Base-by-base conservation (phyloP, 495 filamentous ascomycete genomes). In the Corynascus novoguineensis region DNA sequence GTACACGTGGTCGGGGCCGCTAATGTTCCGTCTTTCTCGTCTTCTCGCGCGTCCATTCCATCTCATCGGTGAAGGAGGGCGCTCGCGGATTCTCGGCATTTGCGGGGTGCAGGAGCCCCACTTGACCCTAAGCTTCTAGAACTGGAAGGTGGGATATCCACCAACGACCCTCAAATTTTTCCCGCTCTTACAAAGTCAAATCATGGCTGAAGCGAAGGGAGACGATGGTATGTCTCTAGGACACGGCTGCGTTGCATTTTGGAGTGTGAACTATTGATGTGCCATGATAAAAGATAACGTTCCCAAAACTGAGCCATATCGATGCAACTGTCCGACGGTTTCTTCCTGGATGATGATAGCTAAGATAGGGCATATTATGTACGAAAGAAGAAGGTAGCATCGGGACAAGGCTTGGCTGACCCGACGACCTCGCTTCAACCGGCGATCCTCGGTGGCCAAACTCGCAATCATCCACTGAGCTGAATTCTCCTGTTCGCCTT, bases 91-190 rank as follows among this genome's bases (percentile, higher is more conserved):
- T 27, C 41, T 49, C 41, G 41, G 56, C 22, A 50, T 22, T 54
- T 60, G 57, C 50, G 57, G 57, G 57, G 57, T 60, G 35, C 57
- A 55, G 25, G 28, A 41, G 21, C 40, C 41, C 27, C 27, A 21
- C 45, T 45, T 7, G 14, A 4, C n/a, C 12, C n/a, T 12, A 21
- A 50, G 31, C 32, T 27, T 60, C 51, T 53, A 5, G 50, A 60
- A 49, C 15, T 31, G 44, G 57, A 19, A 60, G 45, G 57, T 50
- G 44, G 51, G 47, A 55, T 55, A 17, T 21, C 32, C n/a, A 50
- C 53, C 34, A 12, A 27, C 31, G 19, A 21, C 28, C n/a, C 22
- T 28, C n/a, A 1, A n/a, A 41, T 37, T 38, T 50, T 50, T 37
- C 38, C 32, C 25, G 1, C 21, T 27, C 5, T 44, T 47, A 0